Conservation (phyloP, 176 grass and related monocot species). For the Musa troglodytarum region DNA sequence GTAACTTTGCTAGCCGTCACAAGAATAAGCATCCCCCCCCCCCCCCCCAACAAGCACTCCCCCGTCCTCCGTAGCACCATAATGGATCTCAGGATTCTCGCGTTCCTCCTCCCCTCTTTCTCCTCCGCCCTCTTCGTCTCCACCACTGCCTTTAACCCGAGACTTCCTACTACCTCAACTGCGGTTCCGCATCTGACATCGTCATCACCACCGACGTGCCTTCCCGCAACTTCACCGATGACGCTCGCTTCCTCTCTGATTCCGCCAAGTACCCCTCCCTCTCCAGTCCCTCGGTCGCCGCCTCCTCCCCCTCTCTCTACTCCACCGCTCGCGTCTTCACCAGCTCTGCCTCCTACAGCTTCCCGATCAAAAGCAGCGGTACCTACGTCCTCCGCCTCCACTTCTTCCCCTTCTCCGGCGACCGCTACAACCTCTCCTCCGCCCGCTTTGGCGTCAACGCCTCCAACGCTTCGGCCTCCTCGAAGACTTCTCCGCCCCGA, state of each 20-base stretch:
- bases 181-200: constrained; percentile 30
- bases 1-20: no score
- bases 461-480: constrained; percentile 25
- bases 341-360: constrained; percentile 31
- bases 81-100: neutral
- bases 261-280: neutral
- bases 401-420: constrained; percentile 44
- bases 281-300: constrained; percentile 6
- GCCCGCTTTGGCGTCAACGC: constrained; percentile 37
- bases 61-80: neutral
- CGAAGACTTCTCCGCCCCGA: constrained; percentile 26
- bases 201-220: neutral
- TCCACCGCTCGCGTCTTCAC: constrained; percentile 37
- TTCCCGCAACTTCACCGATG: neutral
- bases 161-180: constrained; percentile 30
- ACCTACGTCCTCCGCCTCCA: constrained; percentile 75
- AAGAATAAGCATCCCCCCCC: no score
- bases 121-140: neutral
- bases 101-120: constrained; percentile 5
- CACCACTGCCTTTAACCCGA: constrained; percentile 8
- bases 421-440: constrained; percentile 11
- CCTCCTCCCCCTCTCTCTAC: constrained; percentile 29
- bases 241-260: constrained; percentile 15
- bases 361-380: neutral
- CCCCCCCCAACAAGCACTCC: no score